A percentile compares a stretch with the other conserved stretches of the same genome.
Conservation (phyloP, 2,329 filamentous ascomycete genomes). For the Diaporthe vaccinii region DNA sequence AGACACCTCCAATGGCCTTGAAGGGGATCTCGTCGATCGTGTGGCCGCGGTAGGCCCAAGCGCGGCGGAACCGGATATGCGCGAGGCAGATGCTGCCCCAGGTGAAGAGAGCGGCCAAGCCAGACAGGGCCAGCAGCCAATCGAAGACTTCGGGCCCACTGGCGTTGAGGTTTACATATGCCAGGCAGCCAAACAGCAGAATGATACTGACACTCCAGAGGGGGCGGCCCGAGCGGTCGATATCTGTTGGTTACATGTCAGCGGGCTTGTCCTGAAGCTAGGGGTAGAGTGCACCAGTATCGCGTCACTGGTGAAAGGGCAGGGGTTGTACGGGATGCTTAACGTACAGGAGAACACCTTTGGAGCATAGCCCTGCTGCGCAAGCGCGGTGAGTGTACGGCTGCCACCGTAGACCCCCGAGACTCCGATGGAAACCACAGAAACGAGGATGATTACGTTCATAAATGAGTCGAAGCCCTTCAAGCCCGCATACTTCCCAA, state of each 20-base stretch:
- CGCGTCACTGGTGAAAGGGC: neutral
- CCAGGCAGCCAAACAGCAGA: conserved; percentile 64
- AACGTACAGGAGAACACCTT: conserved; percentile 58
- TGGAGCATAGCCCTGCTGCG: conserved; percentile 71
- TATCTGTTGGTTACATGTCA: conserved; percentile 51
- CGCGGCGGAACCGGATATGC: conserved; percentile 77
- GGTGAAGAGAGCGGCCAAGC: conserved; percentile 74
- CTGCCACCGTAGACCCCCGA: conserved; percentile 72
- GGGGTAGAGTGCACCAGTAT: neutral
- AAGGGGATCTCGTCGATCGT: conserved; percentile 77
- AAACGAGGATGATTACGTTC: conserved; percentile 71
- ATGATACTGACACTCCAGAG: conserved; percentile 62
- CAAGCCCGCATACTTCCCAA: conserved; percentile 66
- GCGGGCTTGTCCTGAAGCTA: neutral
- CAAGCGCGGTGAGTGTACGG: conserved; percentile 70
- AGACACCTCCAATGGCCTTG: conserved; percentile 70
- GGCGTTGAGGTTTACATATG: conserved; percentile 60
- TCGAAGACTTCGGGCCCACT: conserved; percentile 67
- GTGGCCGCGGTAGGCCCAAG: conserved; percentile 74
- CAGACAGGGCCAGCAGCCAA: conserved; percentile 77
- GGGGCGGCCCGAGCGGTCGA: conserved; percentile 70
- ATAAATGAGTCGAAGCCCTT: conserved; percentile 67
- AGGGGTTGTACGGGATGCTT: conserved; percentile 33
- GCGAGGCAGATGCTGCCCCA: conserved; percentile 78
- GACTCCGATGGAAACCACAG: conserved; percentile 71